A percentile compares a stretch with the other conserved stretches of the same genome.
phyloP scores from a whole-genome alignment of 371 early-diverging fungal genomes.

The Syncephalastrum sp. region DNA sequence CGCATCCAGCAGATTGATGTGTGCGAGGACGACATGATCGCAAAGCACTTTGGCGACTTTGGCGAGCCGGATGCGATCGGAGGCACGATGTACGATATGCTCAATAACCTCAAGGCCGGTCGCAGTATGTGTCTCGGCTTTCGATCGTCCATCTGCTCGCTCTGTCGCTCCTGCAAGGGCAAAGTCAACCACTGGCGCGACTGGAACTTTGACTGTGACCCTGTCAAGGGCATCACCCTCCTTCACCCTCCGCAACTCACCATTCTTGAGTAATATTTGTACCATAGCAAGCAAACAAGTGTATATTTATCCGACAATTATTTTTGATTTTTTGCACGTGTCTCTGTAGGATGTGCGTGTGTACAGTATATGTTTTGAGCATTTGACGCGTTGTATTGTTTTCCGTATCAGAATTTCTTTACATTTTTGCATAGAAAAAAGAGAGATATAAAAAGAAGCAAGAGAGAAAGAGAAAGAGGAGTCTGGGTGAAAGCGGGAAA shows the following conservation, averaged over 20 bases:
- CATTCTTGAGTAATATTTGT: slow-evolving; percentile 28
- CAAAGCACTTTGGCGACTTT: slow-evolving; percentile 61
- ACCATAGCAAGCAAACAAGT: neutral
- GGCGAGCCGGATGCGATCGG: slow-evolving; percentile 52
- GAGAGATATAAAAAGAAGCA: slow-evolving; percentile 1
- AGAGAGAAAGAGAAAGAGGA: neutral
- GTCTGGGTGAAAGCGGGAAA: too few species aligned
- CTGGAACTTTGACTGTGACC: slow-evolving; percentile 43
- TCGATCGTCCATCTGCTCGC: slow-evolving; percentile 39
- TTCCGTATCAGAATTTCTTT: too few species aligned
- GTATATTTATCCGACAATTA: too few species aligned
- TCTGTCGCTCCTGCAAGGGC: slow-evolving; percentile 59
- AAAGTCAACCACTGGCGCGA: slow-evolving; percentile 55
- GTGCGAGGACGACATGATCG: slow-evolving; percentile 59
- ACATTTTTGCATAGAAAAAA: slow-evolving; percentile 3
- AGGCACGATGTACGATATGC: slow-evolving; percentile 49
- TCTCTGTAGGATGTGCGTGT: neutral
- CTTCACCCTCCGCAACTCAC: slow-evolving; percentile 32
- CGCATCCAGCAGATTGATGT: slow-evolving; percentile 55
- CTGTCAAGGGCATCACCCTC: slow-evolving; percentile 49
- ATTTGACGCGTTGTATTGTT: neutral
- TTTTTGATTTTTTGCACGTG: too few species aligned
- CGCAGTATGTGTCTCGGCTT: slow-evolving; percentile 38
- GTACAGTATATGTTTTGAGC: neutral
- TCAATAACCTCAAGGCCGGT: slow-evolving; percentile 44